Conservation (phyloP, 352 stramenopile genomes). For the Pythium sukuiense region DNA sequence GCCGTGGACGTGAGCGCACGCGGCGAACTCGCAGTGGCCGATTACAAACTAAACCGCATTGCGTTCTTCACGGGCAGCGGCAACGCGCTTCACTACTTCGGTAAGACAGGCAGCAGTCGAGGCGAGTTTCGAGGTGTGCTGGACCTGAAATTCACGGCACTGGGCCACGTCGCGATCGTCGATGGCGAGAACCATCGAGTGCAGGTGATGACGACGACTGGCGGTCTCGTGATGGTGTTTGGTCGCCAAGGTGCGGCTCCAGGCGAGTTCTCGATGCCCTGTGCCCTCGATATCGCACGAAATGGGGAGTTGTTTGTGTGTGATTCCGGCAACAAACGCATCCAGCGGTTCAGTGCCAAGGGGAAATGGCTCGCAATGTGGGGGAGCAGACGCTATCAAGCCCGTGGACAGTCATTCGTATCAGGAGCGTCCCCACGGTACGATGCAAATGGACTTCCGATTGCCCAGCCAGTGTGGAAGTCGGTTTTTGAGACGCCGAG, state of each 20-base stretch:
- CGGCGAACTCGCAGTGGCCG: slow-evolving; percentile 57
- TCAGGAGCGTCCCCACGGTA: slow-evolving; percentile 9
- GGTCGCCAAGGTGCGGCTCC: slow-evolving; percentile 34
- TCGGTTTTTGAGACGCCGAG: slow-evolving; percentile 38
- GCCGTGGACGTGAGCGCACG: slow-evolving; percentile 51
- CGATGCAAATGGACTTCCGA: slow-evolving; percentile 21
- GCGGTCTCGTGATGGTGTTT: slow-evolving; percentile 38
- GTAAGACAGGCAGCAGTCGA: slow-evolving; percentile 35
- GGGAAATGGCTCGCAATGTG: slow-evolving; percentile 43
- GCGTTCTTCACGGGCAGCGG: slow-evolving; percentile 57
- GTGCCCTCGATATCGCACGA: slow-evolving; percentile 38
- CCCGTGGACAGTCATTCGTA: neutral
- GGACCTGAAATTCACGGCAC: slow-evolving; percentile 51
- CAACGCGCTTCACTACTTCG: slow-evolving; percentile 47
- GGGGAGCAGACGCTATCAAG: slow-evolving; percentile 34
- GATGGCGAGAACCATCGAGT: slow-evolving; percentile 62
- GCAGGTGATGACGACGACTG: slow-evolving; percentile 51
- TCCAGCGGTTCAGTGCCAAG: slow-evolving; percentile 52
- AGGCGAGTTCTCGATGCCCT: slow-evolving; percentile 38
- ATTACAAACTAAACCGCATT: slow-evolving; percentile 55
- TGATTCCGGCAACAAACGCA: slow-evolving; percentile 58
- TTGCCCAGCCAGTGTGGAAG: neutral
- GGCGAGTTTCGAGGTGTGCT: slow-evolving; percentile 52
- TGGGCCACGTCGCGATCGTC: slow-evolving; percentile 51
- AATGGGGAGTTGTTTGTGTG: slow-evolving; percentile 60